A percentile compares a stretch with the other conserved stretches of the same genome.
These are phyloP conservation scores for Aspergillus arachidicola DNA, from an alignment of 2,329 filamentous ascomycete genomes.

Conservation along the genomic window DNA sequence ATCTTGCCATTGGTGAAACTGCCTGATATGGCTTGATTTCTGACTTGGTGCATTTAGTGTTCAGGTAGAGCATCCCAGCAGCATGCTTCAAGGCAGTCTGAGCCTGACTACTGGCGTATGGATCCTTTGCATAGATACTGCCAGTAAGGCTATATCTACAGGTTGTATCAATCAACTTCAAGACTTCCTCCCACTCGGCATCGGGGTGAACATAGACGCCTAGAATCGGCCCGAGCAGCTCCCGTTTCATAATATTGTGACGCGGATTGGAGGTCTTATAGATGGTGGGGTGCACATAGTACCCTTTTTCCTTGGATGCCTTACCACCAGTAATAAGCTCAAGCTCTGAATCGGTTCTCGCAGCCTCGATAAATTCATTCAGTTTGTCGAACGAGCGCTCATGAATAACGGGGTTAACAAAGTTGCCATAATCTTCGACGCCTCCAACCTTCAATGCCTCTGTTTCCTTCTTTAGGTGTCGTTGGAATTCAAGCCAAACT, in stretches of 20 bases:
- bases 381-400: slow-evolving; percentile 78
- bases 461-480: slow-evolving; percentile 65
- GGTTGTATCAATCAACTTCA: slow-evolving; percentile 48
- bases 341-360: slow-evolving; percentile 72
- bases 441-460: slow-evolving; percentile 67
- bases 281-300: slow-evolving; percentile 80
- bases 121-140: slow-evolving; percentile 45
- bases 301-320: slow-evolving; percentile 68
- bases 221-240: slow-evolving; percentile 80
- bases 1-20: background rate
- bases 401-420: slow-evolving; percentile 85
- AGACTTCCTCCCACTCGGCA: slow-evolving; percentile 55
- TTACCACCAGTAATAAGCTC: slow-evolving; percentile 75
- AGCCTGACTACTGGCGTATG: slow-evolving; percentile 52
- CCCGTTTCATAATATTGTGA: slow-evolving; percentile 73
- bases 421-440: slow-evolving; percentile 69
- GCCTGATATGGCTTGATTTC: background rate
- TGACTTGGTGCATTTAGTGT: slow-evolving; percentile 54
- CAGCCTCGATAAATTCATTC: slow-evolving; percentile 71
- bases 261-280: slow-evolving; percentile 72
- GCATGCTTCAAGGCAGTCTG: slow-evolving; percentile 56
- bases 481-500: slow-evolving; percentile 69
- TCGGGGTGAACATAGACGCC: slow-evolving; percentile 79
- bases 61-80: slow-evolving; percentile 62
- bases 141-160: slow-evolving; percentile 34